These are phyloP conservation scores for Fomitiporia mediterranea DNA, from an alignment of 1,284 basidiomycete species.

Conservation along the genomic window DNA sequence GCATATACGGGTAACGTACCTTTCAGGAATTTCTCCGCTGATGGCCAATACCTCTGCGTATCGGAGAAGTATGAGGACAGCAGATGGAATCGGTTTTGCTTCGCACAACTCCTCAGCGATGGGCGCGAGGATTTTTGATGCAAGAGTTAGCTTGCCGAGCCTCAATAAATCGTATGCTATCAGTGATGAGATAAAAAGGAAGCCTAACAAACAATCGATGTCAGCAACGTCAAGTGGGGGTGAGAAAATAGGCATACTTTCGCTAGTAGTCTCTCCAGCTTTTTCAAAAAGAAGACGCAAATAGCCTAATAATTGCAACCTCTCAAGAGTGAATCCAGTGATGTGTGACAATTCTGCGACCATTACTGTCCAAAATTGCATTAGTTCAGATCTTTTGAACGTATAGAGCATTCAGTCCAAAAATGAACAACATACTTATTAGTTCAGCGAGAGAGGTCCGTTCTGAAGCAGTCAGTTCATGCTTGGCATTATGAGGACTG, in stretches of 20 bases:
- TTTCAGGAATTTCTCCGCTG: slow-evolving; percentile 54
- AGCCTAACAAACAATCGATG: slow-evolving; percentile 46
- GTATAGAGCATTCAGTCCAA: not conserved
- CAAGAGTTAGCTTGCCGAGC: slow-evolving; percentile 70
- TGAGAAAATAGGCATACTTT: slow-evolving; percentile 11
- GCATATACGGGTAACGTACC: slow-evolving; percentile 42
- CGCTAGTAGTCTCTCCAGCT: not conserved
- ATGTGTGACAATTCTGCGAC: slow-evolving; percentile 66
- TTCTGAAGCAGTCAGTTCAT: slow-evolving; percentile 41
- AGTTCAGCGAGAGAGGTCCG: slow-evolving; percentile 44
- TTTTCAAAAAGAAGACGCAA: slow-evolving; percentile 38
- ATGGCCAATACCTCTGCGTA: slow-evolving; percentile 64
- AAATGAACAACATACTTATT: slow-evolving; percentile 40
- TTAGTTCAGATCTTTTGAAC: slow-evolving; percentile 20
- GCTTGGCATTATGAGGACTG: slow-evolving; percentile 22
- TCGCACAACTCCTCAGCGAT: slow-evolving; percentile 43
- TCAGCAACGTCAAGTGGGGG: too few relatives aligned
- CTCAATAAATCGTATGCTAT: slow-evolving; percentile 75
- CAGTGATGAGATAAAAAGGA: slow-evolving; percentile 58
- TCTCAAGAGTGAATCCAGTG: slow-evolving; percentile 41
- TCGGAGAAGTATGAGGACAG: slow-evolving; percentile 54
- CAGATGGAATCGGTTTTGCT: slow-evolving; percentile 45
- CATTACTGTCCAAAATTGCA: slow-evolving; percentile 42
- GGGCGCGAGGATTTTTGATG: slow-evolving; percentile 57
- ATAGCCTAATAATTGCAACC: slow-evolving; percentile 45